phyloP scores from a whole-genome alignment of 2,329 filamentous ascomycete species.

The Aspergillus unguis region DNA sequence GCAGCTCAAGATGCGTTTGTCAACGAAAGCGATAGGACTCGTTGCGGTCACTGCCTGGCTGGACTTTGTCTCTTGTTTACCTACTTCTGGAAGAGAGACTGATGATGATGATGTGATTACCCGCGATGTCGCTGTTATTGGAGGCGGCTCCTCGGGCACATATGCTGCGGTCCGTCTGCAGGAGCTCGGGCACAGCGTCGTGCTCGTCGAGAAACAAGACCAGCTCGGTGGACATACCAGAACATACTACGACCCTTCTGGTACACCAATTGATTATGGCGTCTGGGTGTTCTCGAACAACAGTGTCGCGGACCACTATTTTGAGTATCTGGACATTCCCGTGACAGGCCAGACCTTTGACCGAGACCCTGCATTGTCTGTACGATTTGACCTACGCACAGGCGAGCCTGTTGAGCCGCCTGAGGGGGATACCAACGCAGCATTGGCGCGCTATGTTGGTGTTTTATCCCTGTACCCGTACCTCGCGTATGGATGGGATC shows the following conservation, averaged over 20 bases:
- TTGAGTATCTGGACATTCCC: constrained; percentile 23
- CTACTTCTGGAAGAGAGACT: background rate
- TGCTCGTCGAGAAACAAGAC: constrained; percentile 26
- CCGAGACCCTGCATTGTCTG: background rate
- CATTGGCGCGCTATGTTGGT: constrained; percentile 15
- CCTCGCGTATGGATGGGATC: constrained; percentile 22
- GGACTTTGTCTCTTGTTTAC: background rate
- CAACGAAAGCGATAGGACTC: background rate
- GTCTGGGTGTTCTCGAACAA: constrained; percentile 26
- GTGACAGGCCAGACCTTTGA: background rate
- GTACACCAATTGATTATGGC: constrained; percentile 26
- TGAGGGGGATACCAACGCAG: constrained; percentile 10
- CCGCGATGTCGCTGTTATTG: constrained; percentile 29
- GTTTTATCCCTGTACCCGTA: constrained; percentile 24
- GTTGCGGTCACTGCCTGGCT: background rate
- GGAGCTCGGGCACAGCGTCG: constrained; percentile 24
- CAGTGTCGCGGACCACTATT: constrained; percentile 19
- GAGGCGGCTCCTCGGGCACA: constrained; percentile 28
- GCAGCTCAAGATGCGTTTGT: background rate
- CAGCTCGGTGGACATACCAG: constrained; percentile 28
- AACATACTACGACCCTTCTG: constrained; percentile 23
- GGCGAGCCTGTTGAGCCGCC: constrained; percentile 17
- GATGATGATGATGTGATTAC: constrained; percentile 9
- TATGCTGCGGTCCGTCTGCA: constrained; percentile 29
- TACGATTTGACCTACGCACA: constrained; percentile 22